Conservation (phyloP, 139 green algal genomes). For the Penium margaritaceum region DNA sequence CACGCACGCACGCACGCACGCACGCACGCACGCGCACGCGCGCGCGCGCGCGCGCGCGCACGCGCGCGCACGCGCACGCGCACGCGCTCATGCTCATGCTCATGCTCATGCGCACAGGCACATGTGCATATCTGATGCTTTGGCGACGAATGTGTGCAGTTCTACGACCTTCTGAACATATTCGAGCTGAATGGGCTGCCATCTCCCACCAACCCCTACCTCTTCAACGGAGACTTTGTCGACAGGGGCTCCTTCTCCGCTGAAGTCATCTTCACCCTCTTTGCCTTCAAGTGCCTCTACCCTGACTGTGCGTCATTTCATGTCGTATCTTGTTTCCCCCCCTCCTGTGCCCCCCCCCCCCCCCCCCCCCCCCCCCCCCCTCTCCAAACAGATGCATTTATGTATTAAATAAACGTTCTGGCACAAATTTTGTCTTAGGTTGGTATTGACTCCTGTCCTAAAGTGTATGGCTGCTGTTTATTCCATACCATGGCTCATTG, state of each 20-base stretch:
- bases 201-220: constrained; percentile 79
- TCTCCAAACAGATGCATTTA: too few species aligned
- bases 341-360: too few species aligned
- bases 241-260: constrained; percentile 83
- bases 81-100: constrained; percentile 57
- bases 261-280: constrained; percentile 89
- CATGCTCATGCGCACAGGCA: constrained; percentile 54
- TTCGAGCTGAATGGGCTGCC: constrained; percentile 87
- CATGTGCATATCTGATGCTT: constrained; percentile 72
- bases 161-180: constrained; percentile 83
- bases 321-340: too few species aligned
- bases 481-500: too few species aligned
- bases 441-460: too few species aligned
- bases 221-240: constrained; percentile 99
- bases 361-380: too few species aligned
- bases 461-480: too few species aligned
- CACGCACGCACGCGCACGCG: too few species aligned
- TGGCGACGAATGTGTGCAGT: constrained; percentile 62
- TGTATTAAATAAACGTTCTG: too few species aligned
- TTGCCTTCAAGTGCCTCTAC: constrained; percentile 80
- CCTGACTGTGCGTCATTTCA: constrained; percentile 49
- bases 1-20: too few species aligned
- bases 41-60: too few species aligned
- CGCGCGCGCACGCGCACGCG: constrained; percentile 48
- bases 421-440: too few species aligned